Base-by-base conservation (phyloP, 2,329 filamentous ascomycete genomes). In the Claviceps lovelessii region DNA sequence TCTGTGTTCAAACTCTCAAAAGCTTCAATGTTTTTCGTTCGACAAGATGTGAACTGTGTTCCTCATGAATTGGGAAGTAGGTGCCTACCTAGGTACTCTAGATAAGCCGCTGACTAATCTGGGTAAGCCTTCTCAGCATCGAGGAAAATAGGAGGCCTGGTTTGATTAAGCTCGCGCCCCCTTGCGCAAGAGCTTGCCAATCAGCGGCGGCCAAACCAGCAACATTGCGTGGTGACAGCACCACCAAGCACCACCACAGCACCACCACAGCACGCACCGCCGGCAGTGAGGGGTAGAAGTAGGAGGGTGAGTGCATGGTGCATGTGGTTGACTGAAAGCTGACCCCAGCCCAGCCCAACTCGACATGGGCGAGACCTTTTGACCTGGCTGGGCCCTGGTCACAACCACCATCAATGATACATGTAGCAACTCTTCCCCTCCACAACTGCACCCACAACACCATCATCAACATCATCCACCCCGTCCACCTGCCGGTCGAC, bases 381-480 rank as follows among this genome's bases (percentile, higher is more conserved):
- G 39, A 42, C 49, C n/a, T 37, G 35, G 35, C 35, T 37, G 8
- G 10, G 8, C 35, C 55, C 42, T 51, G 41, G 49, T 39, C 29
- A 47, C 52, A 50, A 52, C 52, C 5, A 48, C 46, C 29, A 49
- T 37, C 8, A 5, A 48, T 49, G 48, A 48, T 53, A 48, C 35
- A 37, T 37, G 35, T 6, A 35, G 55, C 41, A 51, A 45, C 48
- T 54, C 51, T 53, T 53, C 52, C 52, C 54, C 52, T 52, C 49
- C 52, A 54, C 56, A 55, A 51, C 51, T 23, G 51, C 54, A 55
- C 53, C 51, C 48, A 54, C 54, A 53, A 50, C 37, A 49, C 39
- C 53, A 39, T 29, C 41, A 37, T 31, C 37, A 53, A 50, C 37
- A 49, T 31, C 53, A 39, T 29, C 41, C 49, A 42, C 37, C 39